phyloP scores from a whole-genome alignment of 2,329 filamentous ascomycete species.

The Zymoseptoria passerinii region DNA sequence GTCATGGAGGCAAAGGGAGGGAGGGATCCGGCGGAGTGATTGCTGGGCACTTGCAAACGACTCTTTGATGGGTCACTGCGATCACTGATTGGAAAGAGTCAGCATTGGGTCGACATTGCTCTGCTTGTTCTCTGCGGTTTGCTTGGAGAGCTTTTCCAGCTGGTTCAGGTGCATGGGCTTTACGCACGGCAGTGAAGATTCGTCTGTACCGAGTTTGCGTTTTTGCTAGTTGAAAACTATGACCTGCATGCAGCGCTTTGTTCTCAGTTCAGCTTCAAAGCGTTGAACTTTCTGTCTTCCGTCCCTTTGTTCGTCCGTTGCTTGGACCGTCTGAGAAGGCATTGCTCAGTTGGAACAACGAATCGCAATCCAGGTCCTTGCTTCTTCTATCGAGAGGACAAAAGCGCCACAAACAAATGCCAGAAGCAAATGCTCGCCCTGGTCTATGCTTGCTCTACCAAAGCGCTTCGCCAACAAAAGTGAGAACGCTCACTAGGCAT shows the following conservation, averaged over 20 bases:
- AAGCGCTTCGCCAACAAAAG: not conserved
- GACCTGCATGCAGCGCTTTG: not conserved
- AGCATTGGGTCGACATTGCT: too few relatives aligned
- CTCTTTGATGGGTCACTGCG: too few relatives aligned
- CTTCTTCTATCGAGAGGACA: too few relatives aligned
- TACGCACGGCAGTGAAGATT: not conserved
- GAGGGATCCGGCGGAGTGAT: conserved; percentile 37
- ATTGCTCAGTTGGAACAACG: too few relatives aligned
- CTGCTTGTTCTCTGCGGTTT: not conserved
- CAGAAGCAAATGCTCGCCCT: too few relatives aligned
- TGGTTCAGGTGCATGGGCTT: not conserved
- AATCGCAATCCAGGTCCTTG: too few relatives aligned
- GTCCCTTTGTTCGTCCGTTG: too few relatives aligned
- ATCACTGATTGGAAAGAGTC: too few relatives aligned
- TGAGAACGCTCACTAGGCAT: conserved; percentile 31
- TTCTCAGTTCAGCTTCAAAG: not conserved
- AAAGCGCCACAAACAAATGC: too few relatives aligned
- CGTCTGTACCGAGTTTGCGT: not conserved
- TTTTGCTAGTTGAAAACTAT: not conserved
- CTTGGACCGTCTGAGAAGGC: too few relatives aligned
- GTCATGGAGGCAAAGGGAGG: conserved; percentile 35
- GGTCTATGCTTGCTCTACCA: not conserved
- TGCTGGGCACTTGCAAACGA: not conserved
- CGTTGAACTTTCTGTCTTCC: not conserved
- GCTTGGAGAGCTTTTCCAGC: not conserved